Conservation (phyloP, 768 basidiomycete genomes). For the Lentinula sp. region DNA sequence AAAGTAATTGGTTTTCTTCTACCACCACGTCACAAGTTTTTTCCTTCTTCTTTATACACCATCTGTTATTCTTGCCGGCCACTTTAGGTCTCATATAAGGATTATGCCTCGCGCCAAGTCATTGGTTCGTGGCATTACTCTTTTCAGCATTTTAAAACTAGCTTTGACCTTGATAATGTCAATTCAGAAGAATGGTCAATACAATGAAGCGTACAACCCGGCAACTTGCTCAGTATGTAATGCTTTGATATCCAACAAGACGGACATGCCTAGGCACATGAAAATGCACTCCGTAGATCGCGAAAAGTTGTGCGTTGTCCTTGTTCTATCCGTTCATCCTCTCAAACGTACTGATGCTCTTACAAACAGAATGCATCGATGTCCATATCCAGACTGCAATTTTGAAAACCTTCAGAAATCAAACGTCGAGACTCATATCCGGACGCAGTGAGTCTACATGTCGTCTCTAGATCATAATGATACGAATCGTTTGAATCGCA, state of each 20-base stretch:
- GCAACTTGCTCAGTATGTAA: slow-evolving; percentile 8
- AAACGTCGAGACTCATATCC: slow-evolving; percentile 16
- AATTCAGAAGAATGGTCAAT: slow-evolving; percentile 1
- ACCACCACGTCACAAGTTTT: background rate
- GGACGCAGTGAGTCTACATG: slow-evolving; percentile 18
- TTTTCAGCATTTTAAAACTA: background rate
- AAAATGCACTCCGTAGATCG: slow-evolving; percentile 12
- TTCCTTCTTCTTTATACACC: background rate
- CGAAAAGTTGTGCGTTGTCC: slow-evolving; percentile 15
- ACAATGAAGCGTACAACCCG: slow-evolving; percentile 1
- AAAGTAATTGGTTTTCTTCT: background rate
- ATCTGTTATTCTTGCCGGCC: background rate
- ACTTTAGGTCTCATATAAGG: background rate
- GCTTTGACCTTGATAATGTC: slow-evolving; percentile 4
- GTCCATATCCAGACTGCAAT: slow-evolving; percentile 12
- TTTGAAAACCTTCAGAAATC: slow-evolving; percentile 16
- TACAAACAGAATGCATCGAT: slow-evolving; percentile 14
- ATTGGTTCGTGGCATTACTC: background rate
- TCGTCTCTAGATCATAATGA: background rate
- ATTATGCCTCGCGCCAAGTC: slow-evolving; percentile 2
- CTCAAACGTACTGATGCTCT: background rate
- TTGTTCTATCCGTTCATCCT: background rate
- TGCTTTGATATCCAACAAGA: slow-evolving; percentile 12
- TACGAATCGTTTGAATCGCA: slow-evolving; percentile 1
- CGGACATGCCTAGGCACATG: slow-evolving; percentile 19